These are phyloP conservation scores for Verbena officinalis DNA, from an alignment of 257 asterid species.

Conservation along the genomic window DNA sequence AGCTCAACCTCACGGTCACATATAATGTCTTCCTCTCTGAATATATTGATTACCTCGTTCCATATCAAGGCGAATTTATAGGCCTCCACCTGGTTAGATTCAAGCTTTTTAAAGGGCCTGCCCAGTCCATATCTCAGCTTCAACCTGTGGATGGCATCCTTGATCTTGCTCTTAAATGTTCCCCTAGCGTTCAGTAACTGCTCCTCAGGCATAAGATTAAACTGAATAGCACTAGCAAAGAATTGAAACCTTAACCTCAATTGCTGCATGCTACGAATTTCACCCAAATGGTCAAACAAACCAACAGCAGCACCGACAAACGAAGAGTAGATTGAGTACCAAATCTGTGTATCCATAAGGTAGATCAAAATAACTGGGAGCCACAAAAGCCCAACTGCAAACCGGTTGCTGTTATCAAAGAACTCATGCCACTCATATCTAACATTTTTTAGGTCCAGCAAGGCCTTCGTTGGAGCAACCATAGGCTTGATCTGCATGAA, in stretches of 20 bases:
- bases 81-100: constrained; percentile 93
- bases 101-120: constrained; percentile 89
- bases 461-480: constrained; percentile 80
- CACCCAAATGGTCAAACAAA: constrained; percentile 95
- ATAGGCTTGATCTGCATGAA: constrained; percentile 96
- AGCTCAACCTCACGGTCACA: constrained; percentile 91
- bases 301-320: constrained; percentile 92
- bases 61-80: constrained; percentile 95
- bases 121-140: constrained; percentile 96
- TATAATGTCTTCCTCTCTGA: constrained; percentile 94
- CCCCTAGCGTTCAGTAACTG: constrained; percentile 83
- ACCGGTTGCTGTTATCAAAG: constrained; percentile 71
- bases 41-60: constrained; percentile 84
- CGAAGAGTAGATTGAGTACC: constrained; percentile 95
- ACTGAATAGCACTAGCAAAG: constrained; percentile 97
- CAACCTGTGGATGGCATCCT: constrained; percentile 77
- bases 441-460: constrained; percentile 53
- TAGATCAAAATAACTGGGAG: constrained; percentile 90
- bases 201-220: constrained; percentile 98
- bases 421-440: constrained; percentile 85
- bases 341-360: constrained; percentile 94
- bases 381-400: constrained; percentile 93
- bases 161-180: constrained; percentile 74
- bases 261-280: constrained; percentile 95
- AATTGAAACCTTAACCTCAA: constrained; percentile 94